Evolutionary conservation across 1,139 yeast genomes (phyloP).

Genomic region (Yamadazyma triangularis): DNA sequence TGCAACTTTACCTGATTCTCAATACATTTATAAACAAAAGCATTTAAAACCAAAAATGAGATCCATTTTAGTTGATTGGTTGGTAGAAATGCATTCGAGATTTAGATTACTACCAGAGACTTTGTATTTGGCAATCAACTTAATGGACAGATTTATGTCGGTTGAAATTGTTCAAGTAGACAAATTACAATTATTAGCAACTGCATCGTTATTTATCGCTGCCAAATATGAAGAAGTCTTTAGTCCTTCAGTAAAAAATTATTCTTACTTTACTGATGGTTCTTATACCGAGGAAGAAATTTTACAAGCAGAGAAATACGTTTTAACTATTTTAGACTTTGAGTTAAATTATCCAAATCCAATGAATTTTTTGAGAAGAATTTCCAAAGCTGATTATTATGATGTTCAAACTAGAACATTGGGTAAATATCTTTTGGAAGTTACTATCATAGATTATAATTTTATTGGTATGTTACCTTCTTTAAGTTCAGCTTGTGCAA

Average conservation of each 20-base stretch:
- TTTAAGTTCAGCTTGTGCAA: slow-evolving; percentile 84
- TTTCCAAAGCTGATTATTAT: slow-evolving; percentile 92
- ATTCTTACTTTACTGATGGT: slow-evolving; percentile 84
- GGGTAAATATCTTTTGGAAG: slow-evolving; percentile 84
- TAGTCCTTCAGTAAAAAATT: slow-evolving; percentile 82
- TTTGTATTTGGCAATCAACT: slow-evolving; percentile 78
- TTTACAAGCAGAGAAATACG: slow-evolving; percentile 79
- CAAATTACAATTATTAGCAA: slow-evolving; percentile 83
- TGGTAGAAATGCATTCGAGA: slow-evolving; percentile 85
- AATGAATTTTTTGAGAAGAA: slow-evolving; percentile 87
- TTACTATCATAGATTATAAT: slow-evolving; percentile 74
- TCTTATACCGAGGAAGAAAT: slow-evolving; percentile 83
- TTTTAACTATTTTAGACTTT: slow-evolving; percentile 70
- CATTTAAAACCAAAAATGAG: slow-evolving; percentile 83
- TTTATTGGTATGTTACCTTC: slow-evolving; percentile 80
- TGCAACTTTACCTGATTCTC: slow-evolving; percentile 73
- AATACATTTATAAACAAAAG: slow-evolving; percentile 69
- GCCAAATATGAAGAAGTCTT: slow-evolving; percentile 95
- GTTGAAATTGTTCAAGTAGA: slow-evolving; percentile 76
- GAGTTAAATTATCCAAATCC: slow-evolving; percentile 90
- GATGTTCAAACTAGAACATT: slow-evolving; percentile 89
- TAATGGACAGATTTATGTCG: slow-evolving; percentile 88
- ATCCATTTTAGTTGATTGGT: slow-evolving; percentile 90
- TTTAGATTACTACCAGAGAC: slow-evolving; percentile 90
- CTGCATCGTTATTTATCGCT: slow-evolving; percentile 86